Evolutionary conservation across 2,329 filamentous ascomycete species (phyloP).

Genomic region (Botrytis medusae): DNA sequence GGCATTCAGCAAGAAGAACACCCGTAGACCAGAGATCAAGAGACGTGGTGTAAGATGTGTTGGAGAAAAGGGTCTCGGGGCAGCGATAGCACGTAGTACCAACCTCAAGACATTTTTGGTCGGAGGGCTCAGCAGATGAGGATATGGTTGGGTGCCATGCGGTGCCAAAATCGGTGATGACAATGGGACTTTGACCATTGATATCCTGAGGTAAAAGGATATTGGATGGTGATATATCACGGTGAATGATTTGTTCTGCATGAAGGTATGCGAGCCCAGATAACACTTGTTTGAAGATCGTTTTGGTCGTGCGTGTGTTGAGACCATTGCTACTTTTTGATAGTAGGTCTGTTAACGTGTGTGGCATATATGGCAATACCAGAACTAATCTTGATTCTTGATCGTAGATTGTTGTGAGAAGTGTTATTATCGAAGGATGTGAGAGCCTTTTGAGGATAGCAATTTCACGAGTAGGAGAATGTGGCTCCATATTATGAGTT

Average conservation of each 20-base stretch:
- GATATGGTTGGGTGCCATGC: slow-evolving; percentile 69
- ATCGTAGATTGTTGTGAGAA: slow-evolving; percentile 74
- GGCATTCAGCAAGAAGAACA: slow-evolving; percentile 77
- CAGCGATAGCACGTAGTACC: slow-evolving; percentile 90
- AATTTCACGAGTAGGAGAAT: slow-evolving; percentile 78
- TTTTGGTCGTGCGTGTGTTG: slow-evolving; percentile 28
- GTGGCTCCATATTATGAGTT: slow-evolving; percentile 71
- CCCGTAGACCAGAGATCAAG: slow-evolving; percentile 92
- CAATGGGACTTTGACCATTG: slow-evolving; percentile 67
- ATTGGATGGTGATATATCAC: slow-evolving; percentile 92
- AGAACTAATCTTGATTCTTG: slow-evolving; percentile 71
- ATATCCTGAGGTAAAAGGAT: slow-evolving; percentile 60
- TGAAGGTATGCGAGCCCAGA: slow-evolving; percentile 72
- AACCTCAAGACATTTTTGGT: slow-evolving; percentile 83
- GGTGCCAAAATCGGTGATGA: slow-evolving; percentile 88
- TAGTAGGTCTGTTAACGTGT: slow-evolving; percentile 70
- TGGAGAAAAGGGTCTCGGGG: slow-evolving; percentile 86
- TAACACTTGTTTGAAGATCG: slow-evolving; percentile 67
- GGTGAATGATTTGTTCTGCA: slow-evolving; percentile 74
- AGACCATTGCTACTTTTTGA: slow-evolving; percentile 45
- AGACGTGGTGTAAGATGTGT: slow-evolving; percentile 66
- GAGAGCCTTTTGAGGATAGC: slow-evolving; percentile 65
- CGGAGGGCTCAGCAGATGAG: slow-evolving; percentile 56
- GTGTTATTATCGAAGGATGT: slow-evolving; percentile 59
- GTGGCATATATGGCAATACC: slow-evolving; percentile 79